Evolutionary conservation across 257 asterid genomes (phyloP).

Genomic region (Rhazya stricta): DNA sequence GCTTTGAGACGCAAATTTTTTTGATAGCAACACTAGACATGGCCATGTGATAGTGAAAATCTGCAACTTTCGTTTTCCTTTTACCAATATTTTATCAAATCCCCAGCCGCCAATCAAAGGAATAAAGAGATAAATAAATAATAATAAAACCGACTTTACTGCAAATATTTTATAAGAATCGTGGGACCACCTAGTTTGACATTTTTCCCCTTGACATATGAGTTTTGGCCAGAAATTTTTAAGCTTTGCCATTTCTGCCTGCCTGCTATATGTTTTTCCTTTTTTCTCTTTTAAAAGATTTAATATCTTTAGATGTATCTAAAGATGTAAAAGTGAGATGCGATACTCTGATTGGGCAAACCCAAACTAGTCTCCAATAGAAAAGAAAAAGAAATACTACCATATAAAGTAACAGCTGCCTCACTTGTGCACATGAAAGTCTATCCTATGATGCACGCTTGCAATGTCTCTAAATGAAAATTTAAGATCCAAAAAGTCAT

Average conservation of each 20-base stretch:
- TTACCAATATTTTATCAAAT: not conserved
- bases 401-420: no score
- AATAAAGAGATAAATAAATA: not conserved
- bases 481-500: no score
- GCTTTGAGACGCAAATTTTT: not conserved
- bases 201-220: not conserved
- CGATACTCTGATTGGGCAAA: no score
- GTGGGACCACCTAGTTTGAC: not conserved
- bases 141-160: not conserved
- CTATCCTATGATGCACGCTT: no score
- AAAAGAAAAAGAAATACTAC: no score
- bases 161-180: not conserved
- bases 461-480: no score
- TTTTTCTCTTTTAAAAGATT: no score
- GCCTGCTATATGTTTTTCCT: not conserved
- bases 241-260: not conserved
- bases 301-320: no score
- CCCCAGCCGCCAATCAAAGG: not conserved
- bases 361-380: no score
- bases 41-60: conserved; percentile 22
- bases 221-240: not conserved
- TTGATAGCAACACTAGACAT: conserved; percentile 15
- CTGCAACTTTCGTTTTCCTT: not conserved
- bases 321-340: no score
- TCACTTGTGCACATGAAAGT: no score